Evolutionary conservation across 352 stramenopile genomes (phyloP), one percentile per base, ranked within the genome.

Genomic region (Phytophthora boehmeriae): DNA sequence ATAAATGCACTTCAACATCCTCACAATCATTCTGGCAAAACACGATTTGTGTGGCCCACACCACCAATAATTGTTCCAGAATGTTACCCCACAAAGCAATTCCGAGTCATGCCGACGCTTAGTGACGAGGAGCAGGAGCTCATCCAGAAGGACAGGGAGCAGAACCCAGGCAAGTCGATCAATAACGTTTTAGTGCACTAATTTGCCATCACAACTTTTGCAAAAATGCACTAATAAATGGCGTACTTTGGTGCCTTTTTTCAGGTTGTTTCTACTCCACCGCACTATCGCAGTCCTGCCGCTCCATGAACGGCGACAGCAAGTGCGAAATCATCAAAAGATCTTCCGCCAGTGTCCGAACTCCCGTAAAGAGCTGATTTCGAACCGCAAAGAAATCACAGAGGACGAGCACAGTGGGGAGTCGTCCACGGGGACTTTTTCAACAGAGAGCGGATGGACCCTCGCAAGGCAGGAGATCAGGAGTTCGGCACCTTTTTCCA

Each of bases 311-410:
- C 49, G 84, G 86, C 41, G 86, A 95, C 49, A 92, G 78, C 72
- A 93, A 91, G 68, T 95, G 86, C 57, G 83, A 95, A 55, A 88
- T 86, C 55, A 64, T 92, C 38, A 90, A 90, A 93, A 93, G 63
- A 95, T 95, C 62, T 95, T 92, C 54, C 82, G 86, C 19, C 81
- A 92, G 44, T 95, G 86, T 46, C 83, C 84, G 6, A 83, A 83
- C 27, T 66, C 86, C 23, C 68, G 63, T 19, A 92, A 90, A 54
- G 78, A 91, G 47, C 64, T 93, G 22, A 89, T 93, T 32, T 90
- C 81, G 14, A 89, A 93, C 54, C 77, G 76, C 32, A 90, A 90
- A 41, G 81, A 93, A 54, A 74, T 90, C 17, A 90, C 81, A 4
- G 83, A 91, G 50, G 83, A 90, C 57, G 81, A 93, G 38, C 76